A percentile compares a stretch with the other conserved stretches of the same genome.
phyloP scores from a whole-genome alignment of 1,139 yeast species.

The Candida anutae region DNA sequence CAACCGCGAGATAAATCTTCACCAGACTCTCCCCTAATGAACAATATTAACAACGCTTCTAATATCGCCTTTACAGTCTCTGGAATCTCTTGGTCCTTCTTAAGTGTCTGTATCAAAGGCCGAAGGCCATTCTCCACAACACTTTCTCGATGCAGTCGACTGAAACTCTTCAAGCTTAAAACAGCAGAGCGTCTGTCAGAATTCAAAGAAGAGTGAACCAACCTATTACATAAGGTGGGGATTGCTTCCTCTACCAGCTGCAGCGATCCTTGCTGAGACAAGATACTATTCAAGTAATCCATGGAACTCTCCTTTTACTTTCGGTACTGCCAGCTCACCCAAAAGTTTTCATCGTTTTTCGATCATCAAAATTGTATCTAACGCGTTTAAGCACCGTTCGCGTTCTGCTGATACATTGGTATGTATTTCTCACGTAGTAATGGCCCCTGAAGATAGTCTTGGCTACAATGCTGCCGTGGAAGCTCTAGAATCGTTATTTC shows the following conservation, averaged over 20 bases:
- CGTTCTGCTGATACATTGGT: no score
- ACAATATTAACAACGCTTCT: slow-evolving; percentile 77
- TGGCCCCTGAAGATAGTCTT: no score
- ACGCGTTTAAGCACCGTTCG: no score
- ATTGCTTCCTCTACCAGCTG: slow-evolving; percentile 78
- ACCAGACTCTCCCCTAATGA: slow-evolving; percentile 50
- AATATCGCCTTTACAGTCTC: slow-evolving; percentile 75
- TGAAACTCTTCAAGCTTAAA: slow-evolving; percentile 80
- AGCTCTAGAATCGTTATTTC: no score
- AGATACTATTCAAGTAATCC: slow-evolving; percentile 36
- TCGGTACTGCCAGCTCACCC: no score
- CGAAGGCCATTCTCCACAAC: slow-evolving; percentile 87
- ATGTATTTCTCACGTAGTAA: no score
- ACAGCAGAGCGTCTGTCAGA: slow-evolving; percentile 91
- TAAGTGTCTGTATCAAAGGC: slow-evolving; percentile 62
- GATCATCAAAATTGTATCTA: no score
- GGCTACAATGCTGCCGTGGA: no score
- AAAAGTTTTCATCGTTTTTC: no score
- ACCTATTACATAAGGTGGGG: slow-evolving; percentile 79
- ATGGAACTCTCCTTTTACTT: no score
- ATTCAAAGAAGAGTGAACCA: slow-evolving; percentile 73
- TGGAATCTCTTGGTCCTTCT: slow-evolving; percentile 58
- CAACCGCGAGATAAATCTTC: slow-evolving; percentile 55
- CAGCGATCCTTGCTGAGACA: slow-evolving; percentile 27
- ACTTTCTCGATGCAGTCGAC: slow-evolving; percentile 80